phyloP scores from a whole-genome alignment of 306 rosid species.

The Glycyrrhiza uralensis region DNA sequence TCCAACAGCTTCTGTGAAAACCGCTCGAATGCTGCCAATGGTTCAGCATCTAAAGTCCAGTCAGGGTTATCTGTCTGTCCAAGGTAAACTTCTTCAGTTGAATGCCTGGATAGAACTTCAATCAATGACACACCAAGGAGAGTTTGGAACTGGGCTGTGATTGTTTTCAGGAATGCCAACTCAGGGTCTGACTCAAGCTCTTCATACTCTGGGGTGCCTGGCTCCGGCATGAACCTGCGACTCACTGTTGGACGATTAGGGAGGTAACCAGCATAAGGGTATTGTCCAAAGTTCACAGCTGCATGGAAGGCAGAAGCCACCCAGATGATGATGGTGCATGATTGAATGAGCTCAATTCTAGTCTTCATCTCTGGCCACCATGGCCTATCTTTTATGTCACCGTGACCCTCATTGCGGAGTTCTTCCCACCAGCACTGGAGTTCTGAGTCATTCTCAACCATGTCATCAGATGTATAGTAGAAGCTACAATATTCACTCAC shows the following conservation, averaged over 20 bases:
- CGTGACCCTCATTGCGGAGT: slow-evolving; percentile 72
- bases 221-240: slow-evolving; percentile 94
- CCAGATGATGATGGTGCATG: slow-evolving; percentile 85
- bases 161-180: slow-evolving; percentile 70
- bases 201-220: slow-evolving; percentile 65
- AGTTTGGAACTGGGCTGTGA: slow-evolving; percentile 88
- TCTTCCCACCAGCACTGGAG: slow-evolving; percentile 84
- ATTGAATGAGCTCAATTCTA: slow-evolving; percentile 49
- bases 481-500: slow-evolving; percentile 62
- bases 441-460: slow-evolving; percentile 55
- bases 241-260: slow-evolving; percentile 95
- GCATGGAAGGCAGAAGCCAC: slow-evolving; percentile 95
- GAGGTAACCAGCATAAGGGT: slow-evolving; percentile 88
- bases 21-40: slow-evolving; percentile 56
- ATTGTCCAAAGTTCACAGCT: slow-evolving; percentile 94
- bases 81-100: slow-evolving; percentile 82
- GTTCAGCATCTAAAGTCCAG: slow-evolving; percentile 66
- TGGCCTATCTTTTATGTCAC: slow-evolving; percentile 63
- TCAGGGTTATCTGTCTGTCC: slow-evolving; percentile 66
- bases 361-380: slow-evolving; percentile 89
- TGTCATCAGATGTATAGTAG: slow-evolving; percentile 56
- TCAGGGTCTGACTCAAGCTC: slow-evolving; percentile 74
- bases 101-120: slow-evolving; percentile 78
- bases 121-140: slow-evolving; percentile 80
- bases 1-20: slow-evolving; percentile 48